Conservation (phyloP, 495 filamentous ascomycete species). For the Trichoderma asperelloides region DNA sequence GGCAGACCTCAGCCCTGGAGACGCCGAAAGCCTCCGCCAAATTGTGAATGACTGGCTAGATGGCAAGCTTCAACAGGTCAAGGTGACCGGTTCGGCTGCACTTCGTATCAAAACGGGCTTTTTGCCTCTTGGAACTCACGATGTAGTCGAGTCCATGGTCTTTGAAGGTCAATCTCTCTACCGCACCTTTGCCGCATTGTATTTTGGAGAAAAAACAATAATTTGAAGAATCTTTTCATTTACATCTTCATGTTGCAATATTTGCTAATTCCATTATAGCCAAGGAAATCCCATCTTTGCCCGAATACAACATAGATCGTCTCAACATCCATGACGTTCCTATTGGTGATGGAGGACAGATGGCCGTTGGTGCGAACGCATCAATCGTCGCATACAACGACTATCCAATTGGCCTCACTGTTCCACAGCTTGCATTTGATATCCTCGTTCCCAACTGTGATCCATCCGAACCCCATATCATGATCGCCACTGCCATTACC, state of each 20-base stretch:
- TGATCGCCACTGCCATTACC: constrained; percentile 62
- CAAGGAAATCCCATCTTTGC: constrained; percentile 63
- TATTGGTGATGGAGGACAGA: constrained; percentile 30
- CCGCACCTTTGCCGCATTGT: constrained; percentile 42
- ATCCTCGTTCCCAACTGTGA: constrained; percentile 77
- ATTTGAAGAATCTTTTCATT: constrained; percentile 17
- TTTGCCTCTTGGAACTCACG: constrained; percentile 64
- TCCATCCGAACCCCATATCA: constrained; percentile 52
- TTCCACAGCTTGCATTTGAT: constrained; percentile 75
- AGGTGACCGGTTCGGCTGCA: constrained; percentile 58
- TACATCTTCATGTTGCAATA: not conserved
- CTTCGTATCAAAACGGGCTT: constrained; percentile 69
- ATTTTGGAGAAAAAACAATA: constrained; percentile 40
- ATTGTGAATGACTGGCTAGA: constrained; percentile 84
- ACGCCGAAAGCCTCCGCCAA: constrained; percentile 66
- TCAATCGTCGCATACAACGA: constrained; percentile 58
- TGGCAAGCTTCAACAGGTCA: constrained; percentile 59
- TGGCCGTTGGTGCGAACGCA: constrained; percentile 69
- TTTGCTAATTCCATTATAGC: constrained; percentile 26
- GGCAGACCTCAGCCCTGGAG: constrained; percentile 62
- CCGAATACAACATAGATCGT: constrained; percentile 65
- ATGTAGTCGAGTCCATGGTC: constrained; percentile 56
- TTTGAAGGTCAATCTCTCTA: constrained; percentile 74
- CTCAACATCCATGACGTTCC: constrained; percentile 67
- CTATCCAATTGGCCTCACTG: constrained; percentile 61